phyloP scores from a whole-genome alignment of 306 rosid genomes.

The Prunus fruticosa region DNA sequence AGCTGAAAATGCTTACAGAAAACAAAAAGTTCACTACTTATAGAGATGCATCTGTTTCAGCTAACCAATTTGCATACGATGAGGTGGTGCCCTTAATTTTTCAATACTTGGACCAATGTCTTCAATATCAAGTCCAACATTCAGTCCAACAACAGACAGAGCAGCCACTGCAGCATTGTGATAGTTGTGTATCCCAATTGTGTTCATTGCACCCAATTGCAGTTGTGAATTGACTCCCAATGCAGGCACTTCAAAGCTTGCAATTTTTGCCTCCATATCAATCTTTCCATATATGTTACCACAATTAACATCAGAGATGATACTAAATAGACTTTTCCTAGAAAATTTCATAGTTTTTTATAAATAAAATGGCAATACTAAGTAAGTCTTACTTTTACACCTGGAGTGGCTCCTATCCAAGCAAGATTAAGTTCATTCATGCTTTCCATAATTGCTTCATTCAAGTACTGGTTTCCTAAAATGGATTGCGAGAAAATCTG shows the following conservation, averaged over 20 bases:
- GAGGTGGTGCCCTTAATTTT: constrained; percentile 26
- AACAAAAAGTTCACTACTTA: not conserved
- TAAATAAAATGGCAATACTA: not conserved
- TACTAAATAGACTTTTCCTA: not conserved
- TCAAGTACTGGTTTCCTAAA: constrained; percentile 23
- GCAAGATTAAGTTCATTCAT: constrained; percentile 23
- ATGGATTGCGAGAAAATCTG: not conserved
- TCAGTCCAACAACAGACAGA: constrained; percentile 23
- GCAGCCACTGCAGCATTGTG: constrained; percentile 35
- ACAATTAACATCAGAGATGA: not conserved
- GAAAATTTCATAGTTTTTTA: not conserved
- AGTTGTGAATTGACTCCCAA: constrained; percentile 24
- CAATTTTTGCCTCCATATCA: constrained; percentile 21
- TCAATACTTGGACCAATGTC: constrained; percentile 24
- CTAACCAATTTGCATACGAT: constrained; percentile 36
- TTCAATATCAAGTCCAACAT: constrained; percentile 23
- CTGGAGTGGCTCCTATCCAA: constrained; percentile 39
- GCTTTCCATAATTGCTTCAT: constrained; percentile 21
- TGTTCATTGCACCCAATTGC: constrained; percentile 25
- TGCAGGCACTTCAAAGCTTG: constrained; percentile 30
- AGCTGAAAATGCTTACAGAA: not conserved
- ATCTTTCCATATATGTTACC: constrained; percentile 8
- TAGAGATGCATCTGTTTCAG: constrained; percentile 3
- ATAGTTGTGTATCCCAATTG: constrained; percentile 29
- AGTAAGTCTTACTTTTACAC: constrained; percentile 23